Conservation (phyloP, 83 land plant genomes). For the Picea abies region DNA sequence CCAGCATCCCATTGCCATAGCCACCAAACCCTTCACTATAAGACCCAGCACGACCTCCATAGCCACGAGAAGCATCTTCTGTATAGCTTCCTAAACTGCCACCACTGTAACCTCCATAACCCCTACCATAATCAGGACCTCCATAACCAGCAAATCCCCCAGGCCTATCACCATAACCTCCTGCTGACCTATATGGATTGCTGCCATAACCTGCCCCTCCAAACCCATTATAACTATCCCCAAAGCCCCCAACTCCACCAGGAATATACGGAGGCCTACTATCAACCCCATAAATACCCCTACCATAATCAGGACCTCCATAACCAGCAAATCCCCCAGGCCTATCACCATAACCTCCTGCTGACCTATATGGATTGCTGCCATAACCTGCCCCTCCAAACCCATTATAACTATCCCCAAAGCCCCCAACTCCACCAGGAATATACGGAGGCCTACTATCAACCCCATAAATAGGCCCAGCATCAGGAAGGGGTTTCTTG, state of each 20-base stretch:
- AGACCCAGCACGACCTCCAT: conserved; percentile 26
- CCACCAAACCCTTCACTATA: conserved; percentile 27
- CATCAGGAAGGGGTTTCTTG: conserved; percentile 60
- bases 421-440: conserved; percentile 30
- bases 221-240: conserved; percentile 37
- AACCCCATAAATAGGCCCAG: conserved; percentile 45
- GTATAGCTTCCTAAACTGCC: conserved; percentile 39
- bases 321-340: conserved; percentile 38
- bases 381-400: conserved; percentile 45
- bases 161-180: conserved; percentile 40
- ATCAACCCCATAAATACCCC: conserved; percentile 33
- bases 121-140: conserved; percentile 36
- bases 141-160: conserved; percentile 37
- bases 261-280: conserved; percentile 25
- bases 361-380: conserved; percentile 21
- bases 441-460: conserved; percentile 27
- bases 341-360: conserved; percentile 37
- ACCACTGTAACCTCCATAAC: conserved; percentile 32
- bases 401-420: conserved; percentile 37
- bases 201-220: conserved; percentile 49
- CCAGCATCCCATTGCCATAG: conserved; percentile 3
- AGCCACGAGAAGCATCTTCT: conserved; percentile 46
- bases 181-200: conserved; percentile 13
- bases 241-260: conserved; percentile 31
- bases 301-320: conserved; percentile 33